Evolutionary conservation across 345 rosid genomes (phyloP), one percentile per base, ranked within the genome.

Genomic region (Noccaea bulbosa): DNA sequence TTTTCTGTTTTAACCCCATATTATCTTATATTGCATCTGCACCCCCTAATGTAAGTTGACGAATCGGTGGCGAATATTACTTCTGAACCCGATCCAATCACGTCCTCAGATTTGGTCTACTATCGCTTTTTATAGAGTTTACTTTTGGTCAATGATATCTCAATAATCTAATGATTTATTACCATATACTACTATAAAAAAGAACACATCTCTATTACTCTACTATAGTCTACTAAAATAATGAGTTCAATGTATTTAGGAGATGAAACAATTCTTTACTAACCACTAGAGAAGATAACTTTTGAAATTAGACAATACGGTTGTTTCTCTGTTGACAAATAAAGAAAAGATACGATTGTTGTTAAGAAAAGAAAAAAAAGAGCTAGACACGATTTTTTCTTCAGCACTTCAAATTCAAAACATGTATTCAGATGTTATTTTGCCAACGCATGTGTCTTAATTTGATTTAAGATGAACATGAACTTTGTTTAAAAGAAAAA

Each of bases 31-130:
- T 8, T 53, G 0, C 35, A 8, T 39, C 1, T 39, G 2, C 1
- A 53, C 17, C 77, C 76, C 4, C 2, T 54, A 24, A 0, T 24
- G 5, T 48, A 56, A 47, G 53, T 73, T 65, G 66, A 48, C 37
- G 65, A 43, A 43, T 71, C 46, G 32, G 43, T 11, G 39, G 17
- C 10, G 47, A 43, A 56, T 47, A 73, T 65, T 3, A 15, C 46
- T 62, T 65, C 3, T 56, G 35, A 32, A 47, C 59, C 59, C 66
- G 44, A 65, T 73, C 32, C 32, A 65, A 57, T 73, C 37, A 48
- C 43, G 14, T 48, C 71, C 77, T 47, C 52, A 49, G 38, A 47
- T 65, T 60, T 64, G 76, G 60, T 65, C 71, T 46, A 65, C 52
- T 43, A 16, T 53, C 70, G 43, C 58, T 48, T 48, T 58, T 48